phyloP scores from a whole-genome alignment of 495 filamentous ascomycete genomes.

The Parathielavia hyrcaniae region DNA sequence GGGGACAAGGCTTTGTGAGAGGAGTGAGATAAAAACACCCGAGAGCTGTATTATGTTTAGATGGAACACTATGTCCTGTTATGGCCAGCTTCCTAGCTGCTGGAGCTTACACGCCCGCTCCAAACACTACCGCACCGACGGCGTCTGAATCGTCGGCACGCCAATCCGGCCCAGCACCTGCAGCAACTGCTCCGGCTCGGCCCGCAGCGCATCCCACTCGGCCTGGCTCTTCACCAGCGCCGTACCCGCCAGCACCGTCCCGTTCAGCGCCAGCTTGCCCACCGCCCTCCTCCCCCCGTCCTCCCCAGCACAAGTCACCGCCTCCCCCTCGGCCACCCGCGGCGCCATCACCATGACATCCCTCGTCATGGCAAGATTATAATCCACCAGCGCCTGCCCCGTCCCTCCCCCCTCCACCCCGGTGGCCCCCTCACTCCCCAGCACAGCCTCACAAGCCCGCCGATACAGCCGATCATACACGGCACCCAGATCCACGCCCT shows the following conservation, averaged over 20 bases:
- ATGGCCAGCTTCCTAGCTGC: no score
- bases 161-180: constrained; percentile 57
- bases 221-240: constrained; percentile 68
- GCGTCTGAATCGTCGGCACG: constrained; percentile 34
- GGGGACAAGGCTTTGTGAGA: no score
- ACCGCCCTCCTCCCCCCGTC: constrained; percentile 37
- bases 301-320: background rate
- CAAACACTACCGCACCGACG: background rate
- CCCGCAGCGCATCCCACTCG: constrained; percentile 61
- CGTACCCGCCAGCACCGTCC: constrained; percentile 73
- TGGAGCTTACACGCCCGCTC: background rate
- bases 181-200: constrained; percentile 46
- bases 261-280: constrained; percentile 63
- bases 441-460: constrained; percentile 38
- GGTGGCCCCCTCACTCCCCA: constrained; percentile 11
- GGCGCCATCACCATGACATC: constrained; percentile 64
- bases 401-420: constrained; percentile 16
- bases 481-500: constrained; percentile 25
- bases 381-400: constrained; percentile 57
- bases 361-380: constrained; percentile 73
- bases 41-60: no score
- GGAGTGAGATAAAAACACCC: no score
- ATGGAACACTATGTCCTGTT: no score
- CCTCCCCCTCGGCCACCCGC: constrained; percentile 44
- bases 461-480: constrained; percentile 49